Conservation (phyloP, 106 monocot genomes). For the Posidonia australis region DNA sequence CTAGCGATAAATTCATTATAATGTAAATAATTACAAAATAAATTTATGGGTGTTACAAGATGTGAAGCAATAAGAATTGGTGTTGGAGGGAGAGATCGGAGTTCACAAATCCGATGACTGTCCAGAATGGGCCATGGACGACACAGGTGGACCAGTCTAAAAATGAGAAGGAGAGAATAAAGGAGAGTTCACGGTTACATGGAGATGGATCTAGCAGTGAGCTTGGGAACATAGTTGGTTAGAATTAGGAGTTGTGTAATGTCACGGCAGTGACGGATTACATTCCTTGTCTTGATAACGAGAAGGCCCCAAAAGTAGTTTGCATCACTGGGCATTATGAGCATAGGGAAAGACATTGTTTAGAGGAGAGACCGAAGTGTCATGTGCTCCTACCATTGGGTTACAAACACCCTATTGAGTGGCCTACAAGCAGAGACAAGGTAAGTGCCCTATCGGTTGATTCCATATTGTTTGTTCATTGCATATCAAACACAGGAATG, state of each 20-base stretch:
- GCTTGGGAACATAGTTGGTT: background rate
- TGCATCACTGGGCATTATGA: conserved; percentile 48
- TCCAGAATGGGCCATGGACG: too few relatives aligned
- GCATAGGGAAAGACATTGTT: conserved; percentile 84
- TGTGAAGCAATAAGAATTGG: too few relatives aligned
- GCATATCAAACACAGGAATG: too few relatives aligned
- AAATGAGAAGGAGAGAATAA: background rate
- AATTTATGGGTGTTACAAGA: too few relatives aligned
- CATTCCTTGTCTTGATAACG: conserved; percentile 86
- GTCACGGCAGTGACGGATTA: conserved; percentile 65
- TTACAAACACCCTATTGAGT: conserved; percentile 46
- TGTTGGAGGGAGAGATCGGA: too few relatives aligned
- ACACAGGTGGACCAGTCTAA: background rate
- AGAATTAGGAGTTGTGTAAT: conserved; percentile 54
- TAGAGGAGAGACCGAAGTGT: conserved; percentile 59
- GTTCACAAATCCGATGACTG: too few relatives aligned
- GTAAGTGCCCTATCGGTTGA: too few relatives aligned
- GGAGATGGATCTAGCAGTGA: background rate
- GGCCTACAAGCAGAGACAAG: conserved; percentile 82
- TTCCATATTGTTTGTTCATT: too few relatives aligned
- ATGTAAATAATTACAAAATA: too few relatives aligned
- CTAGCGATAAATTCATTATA: too few relatives aligned
- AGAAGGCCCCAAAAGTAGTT: conserved; percentile 52
- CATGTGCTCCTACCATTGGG: conserved; percentile 70
- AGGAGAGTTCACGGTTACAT: background rate